A percentile compares a stretch with the other conserved stretches of the same genome.
Conservation (phyloP, 1,139 yeast genomes). For the Geotrichum citri-aurantii region DNA sequence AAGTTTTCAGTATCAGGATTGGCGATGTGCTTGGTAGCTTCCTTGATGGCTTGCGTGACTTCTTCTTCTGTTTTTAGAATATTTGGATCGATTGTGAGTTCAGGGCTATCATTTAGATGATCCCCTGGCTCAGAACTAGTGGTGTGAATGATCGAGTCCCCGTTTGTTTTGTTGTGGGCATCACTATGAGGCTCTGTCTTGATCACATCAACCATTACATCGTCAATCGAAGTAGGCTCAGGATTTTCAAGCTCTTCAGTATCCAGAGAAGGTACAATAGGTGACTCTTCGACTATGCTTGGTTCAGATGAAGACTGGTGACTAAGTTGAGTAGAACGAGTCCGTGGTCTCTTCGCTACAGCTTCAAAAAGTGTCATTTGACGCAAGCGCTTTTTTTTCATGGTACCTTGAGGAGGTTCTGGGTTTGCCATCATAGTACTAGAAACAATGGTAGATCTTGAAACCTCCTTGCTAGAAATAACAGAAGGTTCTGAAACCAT, state of each 20-base stretch:
- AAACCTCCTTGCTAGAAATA: neutral
- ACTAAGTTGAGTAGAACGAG: slow-evolving; percentile 22
- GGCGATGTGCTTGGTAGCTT: neutral
- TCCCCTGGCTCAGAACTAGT: neutral
- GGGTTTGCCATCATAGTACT: neutral
- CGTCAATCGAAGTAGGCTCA: neutral
- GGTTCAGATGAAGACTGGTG: slow-evolving; percentile 19
- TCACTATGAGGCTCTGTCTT: neutral
- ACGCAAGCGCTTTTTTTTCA: neutral
- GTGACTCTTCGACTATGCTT: neutral
- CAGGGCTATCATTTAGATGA: neutral
- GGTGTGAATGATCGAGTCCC: neutral
- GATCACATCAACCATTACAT: neutral
- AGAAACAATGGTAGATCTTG: neutral
- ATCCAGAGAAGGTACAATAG: neutral
- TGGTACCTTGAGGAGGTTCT: neutral
- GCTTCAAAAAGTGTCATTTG: neutral
- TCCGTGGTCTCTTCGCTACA: neutral
- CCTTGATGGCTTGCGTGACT: slow-evolving; percentile 8
- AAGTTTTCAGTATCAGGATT: neutral
- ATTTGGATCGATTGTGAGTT: neutral
- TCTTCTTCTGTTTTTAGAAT: neutral
- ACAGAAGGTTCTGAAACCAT: neutral
- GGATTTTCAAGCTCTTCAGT: neutral
- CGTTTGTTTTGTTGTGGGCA: neutral